These are phyloP conservation scores for Boletus tomentosulus DNA, from an alignment of 768 basidiomycete genomes.

Conservation along the genomic window DNA sequence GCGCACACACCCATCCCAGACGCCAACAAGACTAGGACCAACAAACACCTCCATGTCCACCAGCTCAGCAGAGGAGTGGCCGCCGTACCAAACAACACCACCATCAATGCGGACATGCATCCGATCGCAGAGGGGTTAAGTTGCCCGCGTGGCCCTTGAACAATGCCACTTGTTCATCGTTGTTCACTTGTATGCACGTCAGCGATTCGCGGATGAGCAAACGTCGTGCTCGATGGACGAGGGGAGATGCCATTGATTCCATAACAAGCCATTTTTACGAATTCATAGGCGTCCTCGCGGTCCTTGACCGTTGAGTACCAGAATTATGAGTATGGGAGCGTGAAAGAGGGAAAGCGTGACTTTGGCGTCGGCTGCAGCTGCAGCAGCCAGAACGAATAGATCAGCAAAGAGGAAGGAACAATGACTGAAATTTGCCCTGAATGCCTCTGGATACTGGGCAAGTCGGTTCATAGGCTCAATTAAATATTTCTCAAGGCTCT, in stretches of 20 bases:
- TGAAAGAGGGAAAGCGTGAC: constrained; percentile 58
- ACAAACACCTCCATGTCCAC: too few species aligned
- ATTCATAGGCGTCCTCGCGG: constrained; percentile 83
- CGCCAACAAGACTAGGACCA: too few species aligned
- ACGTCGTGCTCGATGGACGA: constrained; percentile 71
- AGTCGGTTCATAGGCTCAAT: constrained; percentile 74
- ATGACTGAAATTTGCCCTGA: constrained; percentile 54
- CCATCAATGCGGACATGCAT: neutral
- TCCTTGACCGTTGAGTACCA: constrained; percentile 80
- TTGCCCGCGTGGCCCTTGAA: neutral
- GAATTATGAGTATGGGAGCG: constrained; percentile 68
- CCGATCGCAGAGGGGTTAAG: neutral
- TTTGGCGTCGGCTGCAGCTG: constrained; percentile 66
- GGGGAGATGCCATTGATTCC: constrained; percentile 56
- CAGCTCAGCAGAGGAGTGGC: too few species aligned
- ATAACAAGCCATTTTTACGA: constrained; percentile 55
- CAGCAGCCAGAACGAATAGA: constrained; percentile 49
- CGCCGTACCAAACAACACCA: too few species aligned
- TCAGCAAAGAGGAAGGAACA: constrained; percentile 1
- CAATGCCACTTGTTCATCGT: constrained; percentile 19
- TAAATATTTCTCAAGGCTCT: constrained; percentile 64
- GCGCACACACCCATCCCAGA: too few species aligned
- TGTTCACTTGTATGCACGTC: constrained; percentile 36
- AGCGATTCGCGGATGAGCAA: constrained; percentile 67
- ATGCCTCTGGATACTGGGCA: constrained; percentile 64